A percentile compares a stretch with the other conserved stretches of the same genome.
These are phyloP conservation scores for Heliamphora exappendiculata DNA, from an alignment of 148 eudicot species.

Conservation along the genomic window DNA sequence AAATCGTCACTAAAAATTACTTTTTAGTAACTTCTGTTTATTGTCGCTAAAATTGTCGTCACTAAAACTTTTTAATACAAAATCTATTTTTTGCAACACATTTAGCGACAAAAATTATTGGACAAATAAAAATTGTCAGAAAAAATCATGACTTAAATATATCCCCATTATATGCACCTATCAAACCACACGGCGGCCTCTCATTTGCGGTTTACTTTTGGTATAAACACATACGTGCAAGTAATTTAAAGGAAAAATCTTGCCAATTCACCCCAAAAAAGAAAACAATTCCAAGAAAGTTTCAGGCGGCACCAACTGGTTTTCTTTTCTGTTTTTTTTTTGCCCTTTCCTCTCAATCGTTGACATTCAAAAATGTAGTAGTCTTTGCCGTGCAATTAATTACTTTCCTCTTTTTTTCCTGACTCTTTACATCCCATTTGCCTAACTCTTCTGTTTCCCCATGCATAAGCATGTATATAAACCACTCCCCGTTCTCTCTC, in stretches of 20 bases:
- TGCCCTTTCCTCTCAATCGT: background rate
- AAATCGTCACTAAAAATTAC: too few species aligned
- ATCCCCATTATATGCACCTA: too few species aligned
- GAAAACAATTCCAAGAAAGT: background rate
- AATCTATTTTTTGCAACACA: too few species aligned
- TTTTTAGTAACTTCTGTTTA: too few species aligned
- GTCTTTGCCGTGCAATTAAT: conserved; percentile 10
- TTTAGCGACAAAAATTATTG: too few species aligned
- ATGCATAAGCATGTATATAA: conserved; percentile 3
- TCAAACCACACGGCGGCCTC: too few species aligned
- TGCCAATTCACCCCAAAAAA: background rate
- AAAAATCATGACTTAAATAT: too few species aligned
- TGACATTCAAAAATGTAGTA: conserved; percentile 15
- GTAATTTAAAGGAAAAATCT: conserved; percentile 3
- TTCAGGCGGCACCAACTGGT: conserved; percentile 8
- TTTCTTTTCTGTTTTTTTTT: background rate
- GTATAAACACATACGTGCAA: too few species aligned
- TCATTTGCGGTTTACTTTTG: too few species aligned
- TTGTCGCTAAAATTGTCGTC: too few species aligned
- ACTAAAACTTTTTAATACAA: too few species aligned
- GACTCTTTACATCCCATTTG: conserved; percentile 13
- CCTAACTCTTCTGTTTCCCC: conserved; percentile 9
- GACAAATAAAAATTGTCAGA: too few species aligned
- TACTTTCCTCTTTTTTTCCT: background rate
- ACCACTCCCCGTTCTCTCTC: background rate